phyloP scores from a whole-genome alignment of 176 grass and related monocot species.

The Musa schizocarpa region DNA sequence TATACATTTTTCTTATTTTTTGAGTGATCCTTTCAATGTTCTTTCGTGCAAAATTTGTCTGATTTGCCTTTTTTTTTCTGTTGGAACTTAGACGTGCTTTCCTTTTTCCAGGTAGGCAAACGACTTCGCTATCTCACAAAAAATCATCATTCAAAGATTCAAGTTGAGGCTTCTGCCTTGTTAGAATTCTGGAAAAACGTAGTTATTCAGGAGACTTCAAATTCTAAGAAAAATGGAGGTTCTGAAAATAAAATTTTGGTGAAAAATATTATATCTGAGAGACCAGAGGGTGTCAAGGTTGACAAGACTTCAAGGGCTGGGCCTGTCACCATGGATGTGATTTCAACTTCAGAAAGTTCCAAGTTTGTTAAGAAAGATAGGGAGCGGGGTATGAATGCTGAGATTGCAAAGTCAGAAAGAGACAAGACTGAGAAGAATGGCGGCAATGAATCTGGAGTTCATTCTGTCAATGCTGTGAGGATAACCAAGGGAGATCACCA shows the following conservation, averaged over 20 bases:
- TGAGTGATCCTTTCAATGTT: background rate
- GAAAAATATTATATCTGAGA: conserved; percentile 1
- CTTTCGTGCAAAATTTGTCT: background rate
- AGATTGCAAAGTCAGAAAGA: conserved; percentile 1
- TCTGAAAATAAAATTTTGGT: background rate
- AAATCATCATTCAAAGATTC: conserved; percentile 9
- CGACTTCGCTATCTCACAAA: conserved; percentile 1
- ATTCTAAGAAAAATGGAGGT: conserved; percentile 5
- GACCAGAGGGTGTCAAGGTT: background rate
- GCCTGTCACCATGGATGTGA: background rate
- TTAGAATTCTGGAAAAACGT: conserved; percentile 6
- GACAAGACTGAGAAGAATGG: background rate
- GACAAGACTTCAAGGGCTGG: background rate
- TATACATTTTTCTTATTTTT: background rate
- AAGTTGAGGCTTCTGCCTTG: conserved; percentile 7
- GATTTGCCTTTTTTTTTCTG: background rate
- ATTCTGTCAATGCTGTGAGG: background rate
- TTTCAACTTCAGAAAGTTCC: conserved; percentile 5
- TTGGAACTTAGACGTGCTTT: background rate
- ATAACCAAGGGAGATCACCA: background rate
- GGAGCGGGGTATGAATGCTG: background rate
- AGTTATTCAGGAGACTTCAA: conserved; percentile 11
- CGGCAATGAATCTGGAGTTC: background rate
- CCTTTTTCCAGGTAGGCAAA: background rate
- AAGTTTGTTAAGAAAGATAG: background rate